A percentile compares a stretch with the other conserved stretches of the same genome.
These are phyloP conservation scores for Omphalotus olearius DNA, from an alignment of 1,284 basidiomycete genomes.

Conservation along the genomic window DNA sequence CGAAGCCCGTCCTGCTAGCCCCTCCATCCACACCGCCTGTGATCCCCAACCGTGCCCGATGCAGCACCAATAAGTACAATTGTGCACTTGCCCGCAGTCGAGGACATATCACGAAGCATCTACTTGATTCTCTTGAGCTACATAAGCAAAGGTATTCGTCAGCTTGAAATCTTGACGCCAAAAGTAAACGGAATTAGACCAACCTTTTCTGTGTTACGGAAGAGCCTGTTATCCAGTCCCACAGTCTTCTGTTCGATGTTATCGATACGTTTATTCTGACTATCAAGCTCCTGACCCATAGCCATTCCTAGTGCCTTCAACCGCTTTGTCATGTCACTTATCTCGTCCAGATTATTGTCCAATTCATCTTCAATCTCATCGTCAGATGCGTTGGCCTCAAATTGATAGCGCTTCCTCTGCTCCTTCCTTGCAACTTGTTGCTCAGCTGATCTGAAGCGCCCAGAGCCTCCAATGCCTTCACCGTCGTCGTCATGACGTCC, in stretches of 20 bases:
- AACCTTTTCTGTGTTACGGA: constrained; percentile 70
- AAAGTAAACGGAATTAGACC: constrained; percentile 14
- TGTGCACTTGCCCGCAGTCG: too few relatives aligned
- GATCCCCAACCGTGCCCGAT: too few relatives aligned
- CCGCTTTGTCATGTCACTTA: constrained; percentile 74
- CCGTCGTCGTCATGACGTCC: constrained; percentile 33
- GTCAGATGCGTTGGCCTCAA: constrained; percentile 89
- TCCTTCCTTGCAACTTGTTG: constrained; percentile 18
- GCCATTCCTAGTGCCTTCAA: constrained; percentile 84
- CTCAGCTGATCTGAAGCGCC: constrained; percentile 44
- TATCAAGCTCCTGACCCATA: constrained; percentile 80
- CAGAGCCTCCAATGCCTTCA: constrained; percentile 16
- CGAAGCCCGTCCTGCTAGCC: too few relatives aligned
- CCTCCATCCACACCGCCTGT: too few relatives aligned
- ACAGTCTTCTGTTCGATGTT: constrained; percentile 65
- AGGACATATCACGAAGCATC: background rate
- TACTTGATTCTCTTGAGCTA: constrained; percentile 9
- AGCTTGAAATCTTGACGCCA: background rate
- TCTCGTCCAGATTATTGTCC: constrained; percentile 91
- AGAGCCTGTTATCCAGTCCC: constrained; percentile 57
- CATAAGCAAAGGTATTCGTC: background rate
- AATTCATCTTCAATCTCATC: constrained; percentile 92
- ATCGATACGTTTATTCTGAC: constrained; percentile 71
- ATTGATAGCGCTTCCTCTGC: constrained; percentile 82
- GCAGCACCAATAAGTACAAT: too few relatives aligned